These are phyloP conservation scores for Xerocomus minutiporus DNA, from an alignment of 1,284 basidiomycete species.

Conservation along the genomic window DNA sequence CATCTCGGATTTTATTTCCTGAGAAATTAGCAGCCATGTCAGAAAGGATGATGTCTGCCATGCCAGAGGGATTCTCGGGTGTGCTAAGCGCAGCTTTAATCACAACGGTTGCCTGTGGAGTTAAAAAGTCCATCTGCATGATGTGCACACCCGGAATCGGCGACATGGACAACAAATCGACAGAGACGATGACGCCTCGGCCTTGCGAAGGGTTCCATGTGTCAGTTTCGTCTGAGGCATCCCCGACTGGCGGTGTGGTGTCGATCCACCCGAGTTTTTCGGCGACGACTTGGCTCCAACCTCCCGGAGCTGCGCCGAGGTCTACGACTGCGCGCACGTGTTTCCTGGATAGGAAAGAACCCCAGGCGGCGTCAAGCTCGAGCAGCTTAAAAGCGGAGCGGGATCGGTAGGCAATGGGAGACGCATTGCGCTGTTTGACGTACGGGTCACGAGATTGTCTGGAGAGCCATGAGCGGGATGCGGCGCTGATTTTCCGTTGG, in stretches of 20 bases:
- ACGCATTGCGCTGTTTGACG: constrained; percentile 53
- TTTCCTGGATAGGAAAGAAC: constrained; percentile 47
- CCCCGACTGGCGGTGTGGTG: neutral
- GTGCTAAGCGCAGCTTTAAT: constrained; percentile 46
- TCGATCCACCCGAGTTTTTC: constrained; percentile 47
- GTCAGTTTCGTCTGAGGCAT: neutral
- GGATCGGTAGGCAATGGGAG: constrained; percentile 56
- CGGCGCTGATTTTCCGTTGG: constrained; percentile 32
- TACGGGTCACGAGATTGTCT: constrained; percentile 66
- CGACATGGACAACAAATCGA: constrained; percentile 68
- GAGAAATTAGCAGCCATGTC: constrained; percentile 75
- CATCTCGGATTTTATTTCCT: constrained; percentile 58
- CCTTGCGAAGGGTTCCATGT: constrained; percentile 24
- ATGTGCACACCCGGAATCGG: constrained; percentile 66
- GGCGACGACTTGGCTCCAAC: constrained; percentile 83
- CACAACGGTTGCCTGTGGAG: constrained; percentile 43
- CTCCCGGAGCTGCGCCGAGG: constrained; percentile 83
- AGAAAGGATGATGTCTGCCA: constrained; percentile 68
- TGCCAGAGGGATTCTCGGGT: constrained; percentile 37
- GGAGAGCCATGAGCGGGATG: constrained; percentile 54
- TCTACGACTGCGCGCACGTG: constrained; percentile 68
- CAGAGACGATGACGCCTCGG: constrained; percentile 60
- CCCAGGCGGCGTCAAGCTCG: constrained; percentile 58
- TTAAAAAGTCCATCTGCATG: constrained; percentile 75
- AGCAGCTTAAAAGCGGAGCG: constrained; percentile 84